Evolutionary conservation across 2,329 filamentous ascomycete genomes (phyloP).

Genomic region (Fusarium sp.): DNA sequence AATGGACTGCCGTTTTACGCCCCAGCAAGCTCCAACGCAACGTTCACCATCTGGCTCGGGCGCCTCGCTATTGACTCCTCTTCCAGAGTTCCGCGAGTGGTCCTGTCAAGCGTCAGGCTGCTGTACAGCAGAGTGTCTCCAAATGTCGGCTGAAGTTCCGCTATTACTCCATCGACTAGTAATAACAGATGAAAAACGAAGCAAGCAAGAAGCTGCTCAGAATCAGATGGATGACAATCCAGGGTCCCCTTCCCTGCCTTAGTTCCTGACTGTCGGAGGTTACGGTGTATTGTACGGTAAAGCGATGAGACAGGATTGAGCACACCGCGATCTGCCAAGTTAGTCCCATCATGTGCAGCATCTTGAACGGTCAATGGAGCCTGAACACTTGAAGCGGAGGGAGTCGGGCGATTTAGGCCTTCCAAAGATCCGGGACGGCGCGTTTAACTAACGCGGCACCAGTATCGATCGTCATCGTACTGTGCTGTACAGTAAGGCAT

Average conservation of each 20-base stretch:
- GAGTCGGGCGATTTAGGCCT: conserved; percentile 9
- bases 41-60: conserved; percentile 39
- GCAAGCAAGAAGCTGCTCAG: neutral
- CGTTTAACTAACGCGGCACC: conserved; percentile 23
- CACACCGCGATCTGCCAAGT: conserved; percentile 14
- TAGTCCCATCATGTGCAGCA: conserved; percentile 32
- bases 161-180: conserved; percentile 12
- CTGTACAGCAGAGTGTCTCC: conserved; percentile 18
- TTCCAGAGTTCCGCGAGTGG: conserved; percentile 32
- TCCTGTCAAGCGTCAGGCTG: conserved; percentile 5
- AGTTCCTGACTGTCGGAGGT: conserved; percentile 29
- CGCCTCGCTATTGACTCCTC: conserved; percentile 34
- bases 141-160: conserved; percentile 37
- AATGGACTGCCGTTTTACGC: conserved; percentile 42
- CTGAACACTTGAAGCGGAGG: conserved; percentile 21
- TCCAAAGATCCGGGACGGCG: conserved; percentile 17
- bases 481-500: conserved; percentile 2
- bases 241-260: conserved; percentile 13
- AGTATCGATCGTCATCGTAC: conserved; percentile 34
- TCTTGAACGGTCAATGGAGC: conserved; percentile 12
- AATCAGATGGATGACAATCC: neutral
- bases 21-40: conserved; percentile 34
- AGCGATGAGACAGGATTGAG: conserved; percentile 2
- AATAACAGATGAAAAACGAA: conserved; percentile 10
- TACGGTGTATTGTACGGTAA: conserved; percentile 22